These are phyloP conservation scores for Chaetomiaceae sp. DNA, from an alignment of 2,329 filamentous ascomycete species.

Conservation along the genomic window DNA sequence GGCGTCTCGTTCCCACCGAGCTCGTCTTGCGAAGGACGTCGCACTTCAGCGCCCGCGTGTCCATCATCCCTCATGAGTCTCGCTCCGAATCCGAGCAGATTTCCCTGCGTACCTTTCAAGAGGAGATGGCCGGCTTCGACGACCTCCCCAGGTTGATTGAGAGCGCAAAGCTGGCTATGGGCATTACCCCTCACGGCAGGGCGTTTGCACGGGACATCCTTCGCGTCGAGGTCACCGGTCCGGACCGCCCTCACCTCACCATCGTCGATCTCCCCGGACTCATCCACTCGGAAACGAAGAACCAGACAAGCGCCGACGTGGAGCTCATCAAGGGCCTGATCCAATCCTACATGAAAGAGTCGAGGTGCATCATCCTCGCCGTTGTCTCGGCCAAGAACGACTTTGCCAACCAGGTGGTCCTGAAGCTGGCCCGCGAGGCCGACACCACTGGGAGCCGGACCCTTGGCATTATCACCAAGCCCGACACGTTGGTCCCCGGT, in stretches of 20 bases:
- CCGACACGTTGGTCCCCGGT: constrained; percentile 38
- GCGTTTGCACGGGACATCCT: constrained; percentile 39
- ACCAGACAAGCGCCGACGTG: constrained; percentile 37
- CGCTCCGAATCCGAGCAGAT: constrained; percentile 14
- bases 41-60: constrained; percentile 17
- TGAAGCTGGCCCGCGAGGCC: constrained; percentile 32
- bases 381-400: constrained; percentile 48
- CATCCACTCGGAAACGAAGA: constrained; percentile 39
- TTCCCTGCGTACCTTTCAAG: constrained; percentile 14
- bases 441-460: constrained; percentile 36
- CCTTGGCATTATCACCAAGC: constrained; percentile 50
- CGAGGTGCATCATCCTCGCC: constrained; percentile 51
- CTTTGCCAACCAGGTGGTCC: constrained; percentile 50
- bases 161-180: constrained; percentile 40
- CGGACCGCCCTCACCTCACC: constrained; percentile 43
- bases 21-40: constrained; percentile 21
- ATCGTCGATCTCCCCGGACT: constrained; percentile 51
- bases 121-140: constrained; percentile 13
- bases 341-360: constrained; percentile 47
- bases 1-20: constrained; percentile 22
- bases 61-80: constrained; percentile 22
- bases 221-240: constrained; percentile 39
- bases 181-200: constrained; percentile 32
- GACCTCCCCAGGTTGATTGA: constrained; percentile 27
- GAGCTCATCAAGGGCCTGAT: constrained; percentile 40